Base-by-base conservation (phyloP, 169 alveolate genomes). In the Plasmodium inui region DNA sequence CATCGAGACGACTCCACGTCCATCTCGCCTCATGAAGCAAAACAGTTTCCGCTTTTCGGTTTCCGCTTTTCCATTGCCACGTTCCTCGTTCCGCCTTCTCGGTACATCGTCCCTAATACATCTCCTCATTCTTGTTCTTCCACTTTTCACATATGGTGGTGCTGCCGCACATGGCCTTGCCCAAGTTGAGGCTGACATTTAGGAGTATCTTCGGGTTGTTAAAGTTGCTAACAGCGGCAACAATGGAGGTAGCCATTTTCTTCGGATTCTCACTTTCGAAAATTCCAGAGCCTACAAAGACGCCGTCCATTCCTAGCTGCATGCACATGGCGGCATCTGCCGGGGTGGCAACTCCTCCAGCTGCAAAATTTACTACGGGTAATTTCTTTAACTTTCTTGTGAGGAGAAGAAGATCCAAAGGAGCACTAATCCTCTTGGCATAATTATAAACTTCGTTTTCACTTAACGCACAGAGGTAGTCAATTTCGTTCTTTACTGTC, bases 321-420 rank as follows among this genome's bases (percentile, higher is more conserved):
- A 93, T 95, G 85, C 96, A 94, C 92, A 94, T 61, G 61, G 96
- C 96, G 32, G 96, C 96, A 71, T 94, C 97, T 17, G 97, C 98
- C 4, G 97, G 97, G 1, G 97, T 96, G 19, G 97, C 97, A 71
- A 96, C 95, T 6, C 97, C 97, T 0, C 97, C 98, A 32, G 97
- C 97, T 3, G 98, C 98, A 90, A 94, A 96, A 95, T 95, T 95
- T 53, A 96, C 98, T 82, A 96, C 98, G n/a, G 98, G 98, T 30
- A 96, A 94, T 70, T 95, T 83, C 73, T 92, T 94, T 73, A 86
- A 84, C 32, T 92, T 61, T 26, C 90, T 73, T n/a, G 94, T 84
- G 30, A 94, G 93, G 37, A 84, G 78, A 26, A 95, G 76, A 4
- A 96, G 95, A 61, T 92, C 93, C 10, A 95, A 76, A 37, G 97